Evolutionary conservation across 2,329 filamentous ascomycete genomes (phyloP), one percentile per base, ranked within the genome.

Genomic region (Colletotrichum gloeosporioides): DNA sequence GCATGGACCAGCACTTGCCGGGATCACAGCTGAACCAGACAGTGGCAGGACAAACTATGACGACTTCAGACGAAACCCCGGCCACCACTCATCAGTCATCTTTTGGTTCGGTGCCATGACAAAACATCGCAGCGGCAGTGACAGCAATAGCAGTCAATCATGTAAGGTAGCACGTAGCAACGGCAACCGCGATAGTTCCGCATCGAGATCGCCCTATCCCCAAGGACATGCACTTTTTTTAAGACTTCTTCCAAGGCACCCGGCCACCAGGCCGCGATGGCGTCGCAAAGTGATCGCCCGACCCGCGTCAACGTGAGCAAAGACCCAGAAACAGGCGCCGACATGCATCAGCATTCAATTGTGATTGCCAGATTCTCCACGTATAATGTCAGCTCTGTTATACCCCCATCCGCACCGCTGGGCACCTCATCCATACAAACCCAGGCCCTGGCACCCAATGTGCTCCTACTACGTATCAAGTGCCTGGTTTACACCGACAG

Each of bases 41-140:
- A 27, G 59, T 64, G 44, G 31, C 71, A 73, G 44, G 31, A 44
- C 25, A 31, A 75, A 39, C 49, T 53, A 39, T 72, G 39, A 49
- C 39, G 53, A 66, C 62, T 67, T 75, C 69, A 67, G 73, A 75
- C 69, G 31, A 72, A 75, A 34, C 55, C 18, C 15, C 13, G 73
- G n/a, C 62, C 31, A 53, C 39, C 39, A 49, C 39, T 49, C 39
- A 49, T 49, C 39, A 49, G 39, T n/a, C 18, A 49, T 49, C 18
- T 49, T 49, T 49, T 12, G 12, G 39, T 49, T n/a, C 18, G 39
- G 39, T 49, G 9, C 39, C 18, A n/a, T n/a, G 39, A 49, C 18
- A 44, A 44, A 44, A 44, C 39, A 44, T 18, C 39, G 18, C 39
- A 44, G 39, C 39, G 39, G 39, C 39, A 44, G 39, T 44, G 9